Evolutionary conservation across 164 flowering plant species (phyloP).

Genomic region (Cinnamomum chago): DNA sequence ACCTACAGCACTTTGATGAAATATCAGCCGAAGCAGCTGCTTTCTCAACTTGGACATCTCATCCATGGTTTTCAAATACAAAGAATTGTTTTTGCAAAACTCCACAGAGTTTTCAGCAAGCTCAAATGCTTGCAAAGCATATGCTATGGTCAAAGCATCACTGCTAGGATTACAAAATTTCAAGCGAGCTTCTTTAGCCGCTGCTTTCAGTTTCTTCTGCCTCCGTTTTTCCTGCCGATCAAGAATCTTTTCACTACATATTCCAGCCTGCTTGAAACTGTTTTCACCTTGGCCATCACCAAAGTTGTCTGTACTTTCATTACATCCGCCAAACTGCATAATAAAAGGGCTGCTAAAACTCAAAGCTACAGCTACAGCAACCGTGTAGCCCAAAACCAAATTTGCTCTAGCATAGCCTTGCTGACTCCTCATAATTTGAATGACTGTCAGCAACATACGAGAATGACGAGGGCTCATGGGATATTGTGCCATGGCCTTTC

Average conservation of each 20-base stretch:
- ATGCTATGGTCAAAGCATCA: slow-evolving; percentile 76
- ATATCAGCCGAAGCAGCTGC: slow-evolving; percentile 73
- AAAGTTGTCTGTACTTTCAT: slow-evolving; percentile 24
- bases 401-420: slow-evolving; percentile 43
- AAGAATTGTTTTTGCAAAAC: slow-evolving; percentile 56
- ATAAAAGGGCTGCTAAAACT: slow-evolving; percentile 76
- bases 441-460: slow-evolving; percentile 87
- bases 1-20: slow-evolving; percentile 28
- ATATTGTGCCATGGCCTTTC: slow-evolving; percentile 83
- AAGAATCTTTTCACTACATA: slow-evolving; percentile 13
- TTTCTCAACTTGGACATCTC: slow-evolving; percentile 94
- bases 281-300: slow-evolving; percentile 9
- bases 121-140: slow-evolving; percentile 82
- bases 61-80: slow-evolving; percentile 85
- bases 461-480: slow-evolving; percentile 99
- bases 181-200: slow-evolving; percentile 47
- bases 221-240: slow-evolving; percentile 41
- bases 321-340: slow-evolving; percentile 44
- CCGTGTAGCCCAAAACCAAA: slow-evolving; percentile 72
- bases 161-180: slow-evolving; percentile 70
- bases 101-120: slow-evolving; percentile 40
- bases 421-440: slow-evolving; percentile 49
- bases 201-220: slow-evolving; percentile 61
- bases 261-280: background rate
- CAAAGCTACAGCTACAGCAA: slow-evolving; percentile 86